Evolutionary conservation across 2,329 filamentous ascomycete genomes (phyloP), one percentile per base, ranked within the genome.

Genomic region (Penicillium sumatraense): DNA sequence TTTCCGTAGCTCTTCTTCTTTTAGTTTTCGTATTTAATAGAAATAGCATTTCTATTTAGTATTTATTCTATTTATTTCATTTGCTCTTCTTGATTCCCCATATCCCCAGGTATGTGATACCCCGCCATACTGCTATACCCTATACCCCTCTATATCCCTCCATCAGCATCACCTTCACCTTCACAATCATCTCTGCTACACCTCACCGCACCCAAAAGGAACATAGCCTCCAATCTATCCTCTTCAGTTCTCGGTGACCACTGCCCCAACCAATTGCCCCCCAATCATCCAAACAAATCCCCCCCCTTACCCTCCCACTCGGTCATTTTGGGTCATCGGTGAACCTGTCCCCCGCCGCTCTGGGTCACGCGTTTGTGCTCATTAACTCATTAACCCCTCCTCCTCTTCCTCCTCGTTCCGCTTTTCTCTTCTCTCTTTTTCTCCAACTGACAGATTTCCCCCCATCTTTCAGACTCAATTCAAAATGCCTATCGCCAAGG

Each of bases 401-500:
- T 38, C 29, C 42, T 60, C 57, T 58, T 36, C 49, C 50, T 54
- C 38, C 29, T 31, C n/a, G n/a, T n/a, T n/a, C n/a, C n/a, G n/a
- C n/a, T 46, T 58, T 46, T 45, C 52, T 59, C 26, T 36, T 56
- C 60, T 60, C 61, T 52, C 50, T 51, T 44, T 59, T 52, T 46
- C 42, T 57, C 49, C 56, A 65, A 63, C 60, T 58, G 57, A 73
- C 64, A 69, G 59, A 69, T 62, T 53, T 40, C 36, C 50, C 41
- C 36, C 47, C 50, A 52, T 59, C 62, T 72, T 66, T 57, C 54
- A 61, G 52, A 62, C 58, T 51, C 57, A 42, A 51, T 51, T 60
- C 69, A 93, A 75, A 67, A 99, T 99, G 95, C 83, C 90, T 73
- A 91, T 95, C 80, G 87, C 87, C 79, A 93, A 93, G 85, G 86